Conservation (phyloP, 2,329 filamentous ascomycete genomes). For the Trematosphaeria pertusa region DNA sequence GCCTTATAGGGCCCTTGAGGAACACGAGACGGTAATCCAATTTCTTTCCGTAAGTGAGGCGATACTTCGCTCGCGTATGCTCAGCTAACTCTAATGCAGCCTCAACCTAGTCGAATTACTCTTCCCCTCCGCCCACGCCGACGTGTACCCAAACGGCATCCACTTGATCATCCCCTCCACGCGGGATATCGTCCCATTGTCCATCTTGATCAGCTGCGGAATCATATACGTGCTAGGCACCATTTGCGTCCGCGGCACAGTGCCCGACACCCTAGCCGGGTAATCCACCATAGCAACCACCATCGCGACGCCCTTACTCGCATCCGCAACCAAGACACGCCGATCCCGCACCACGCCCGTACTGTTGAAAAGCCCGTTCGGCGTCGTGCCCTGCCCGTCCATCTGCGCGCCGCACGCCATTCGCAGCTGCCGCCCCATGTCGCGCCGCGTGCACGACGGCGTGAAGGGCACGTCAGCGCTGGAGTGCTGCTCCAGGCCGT, state of each 20-base stretch:
- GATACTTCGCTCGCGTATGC: no score
- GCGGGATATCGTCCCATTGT: conserved; percentile 6
- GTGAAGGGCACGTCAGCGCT: conserved; percentile 5
- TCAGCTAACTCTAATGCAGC: no score
- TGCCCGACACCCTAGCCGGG: not conserved
- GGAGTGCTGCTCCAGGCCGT: conserved; percentile 10
- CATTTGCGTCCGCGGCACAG: conserved; percentile 2
- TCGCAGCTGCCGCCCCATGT: conserved; percentile 10
- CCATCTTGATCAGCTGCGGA: conserved; percentile 11
- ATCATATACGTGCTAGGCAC: not conserved
- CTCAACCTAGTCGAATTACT: no score
- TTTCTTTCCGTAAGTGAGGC: no score
- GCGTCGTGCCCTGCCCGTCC: conserved; percentile 6
- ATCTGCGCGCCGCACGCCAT: conserved; percentile 11
- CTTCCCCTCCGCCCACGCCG: not conserved
- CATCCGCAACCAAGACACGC: conserved; percentile 9
- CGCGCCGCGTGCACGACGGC: conserved; percentile 7
- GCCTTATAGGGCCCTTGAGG: no score
- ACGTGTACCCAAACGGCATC: conserved; percentile 15
- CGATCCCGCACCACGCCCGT: conserved; percentile 10
- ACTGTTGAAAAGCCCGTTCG: conserved; percentile 11
- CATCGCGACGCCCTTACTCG: conserved; percentile 6
- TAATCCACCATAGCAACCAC: conserved; percentile 11
- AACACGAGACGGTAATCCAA: no score
- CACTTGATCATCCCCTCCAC: conserved; percentile 18